Evolutionary conservation across 23 red algal species (phyloP).

Genomic region (Gracilariopsis chorda): DNA sequence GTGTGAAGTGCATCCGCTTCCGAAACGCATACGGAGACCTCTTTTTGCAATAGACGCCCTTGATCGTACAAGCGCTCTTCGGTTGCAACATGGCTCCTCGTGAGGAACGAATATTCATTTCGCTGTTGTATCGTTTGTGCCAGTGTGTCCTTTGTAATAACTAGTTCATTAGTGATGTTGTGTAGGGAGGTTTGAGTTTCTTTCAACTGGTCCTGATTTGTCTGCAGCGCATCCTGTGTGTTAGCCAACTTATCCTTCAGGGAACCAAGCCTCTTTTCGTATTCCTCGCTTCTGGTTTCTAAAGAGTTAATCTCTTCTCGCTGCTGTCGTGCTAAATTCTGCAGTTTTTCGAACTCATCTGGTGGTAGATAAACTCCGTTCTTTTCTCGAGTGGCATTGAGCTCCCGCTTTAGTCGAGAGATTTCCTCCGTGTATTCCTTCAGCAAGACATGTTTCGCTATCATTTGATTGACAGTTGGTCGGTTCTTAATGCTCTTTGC

Average conservation of each 20-base stretch:
- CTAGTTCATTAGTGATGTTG: constrained; percentile 2
- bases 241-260: constrained; percentile 48
- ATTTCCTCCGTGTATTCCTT: constrained; percentile 90
- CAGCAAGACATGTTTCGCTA: constrained; percentile 82
- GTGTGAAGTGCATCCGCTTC: constrained; percentile 51
- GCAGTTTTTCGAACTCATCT: constrained; percentile 80
- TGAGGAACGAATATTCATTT: constrained; percentile 49
- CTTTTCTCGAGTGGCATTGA: constrained; percentile 83
- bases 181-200: not conserved
- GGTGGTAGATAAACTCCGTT: constrained; percentile 93
- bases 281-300: constrained; percentile 19
- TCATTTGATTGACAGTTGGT: constrained; percentile 95
- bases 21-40: not conserved
- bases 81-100: constrained; percentile 43
- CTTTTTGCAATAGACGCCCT: constrained; percentile 41
- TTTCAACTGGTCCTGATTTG: constrained; percentile 7
- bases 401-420: constrained; percentile 70
- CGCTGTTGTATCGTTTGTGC: constrained; percentile 24
- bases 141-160: constrained; percentile 12
- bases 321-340: constrained; percentile 1
- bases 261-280: constrained; percentile 13
- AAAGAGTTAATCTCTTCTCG: constrained; percentile 15
- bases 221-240: constrained; percentile 24
- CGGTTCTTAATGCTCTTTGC: constrained; percentile 99
- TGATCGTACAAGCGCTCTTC: constrained; percentile 49